A percentile compares a stretch with the other conserved stretches of the same genome.
These are phyloP conservation scores for Daldinia caldariorum DNA, from an alignment of 495 filamentous ascomycete genomes.

Conservation along the genomic window DNA sequence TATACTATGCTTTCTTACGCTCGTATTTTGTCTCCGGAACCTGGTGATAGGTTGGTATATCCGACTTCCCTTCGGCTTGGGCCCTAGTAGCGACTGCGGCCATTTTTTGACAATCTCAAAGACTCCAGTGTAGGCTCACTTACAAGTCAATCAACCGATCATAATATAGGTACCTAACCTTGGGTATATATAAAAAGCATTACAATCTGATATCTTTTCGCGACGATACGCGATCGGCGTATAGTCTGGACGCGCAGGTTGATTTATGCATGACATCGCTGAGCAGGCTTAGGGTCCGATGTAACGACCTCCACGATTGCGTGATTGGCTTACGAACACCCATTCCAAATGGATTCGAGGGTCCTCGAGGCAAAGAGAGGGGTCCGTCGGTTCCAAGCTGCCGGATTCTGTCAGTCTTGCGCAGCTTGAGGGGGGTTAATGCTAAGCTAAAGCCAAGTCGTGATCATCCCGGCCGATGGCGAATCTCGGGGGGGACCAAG, in stretches of 20 bases:
- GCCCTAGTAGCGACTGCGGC: slow-evolving; percentile 39
- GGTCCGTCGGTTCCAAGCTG: slow-evolving; percentile 30
- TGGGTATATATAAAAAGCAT: too few species aligned
- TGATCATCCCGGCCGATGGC: slow-evolving; percentile 43
- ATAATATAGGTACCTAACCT: neutral
- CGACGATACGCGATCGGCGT: slow-evolving; percentile 14
- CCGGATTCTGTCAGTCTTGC: slow-evolving; percentile 20
- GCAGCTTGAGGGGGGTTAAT: slow-evolving; percentile 6
- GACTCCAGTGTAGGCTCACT: slow-evolving; percentile 6
- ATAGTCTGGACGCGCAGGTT: slow-evolving; percentile 16
- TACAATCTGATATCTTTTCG: neutral
- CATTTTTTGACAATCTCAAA: slow-evolving; percentile 33
- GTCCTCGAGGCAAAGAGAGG: slow-evolving; percentile 7
- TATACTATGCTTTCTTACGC: slow-evolving; percentile 35
- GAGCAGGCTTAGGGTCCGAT: slow-evolving; percentile 30
- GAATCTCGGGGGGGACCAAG: slow-evolving; percentile 30
- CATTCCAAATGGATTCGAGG: slow-evolving; percentile 33
- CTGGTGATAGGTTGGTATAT: slow-evolving; percentile 51
- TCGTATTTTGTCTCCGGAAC: slow-evolving; percentile 53
- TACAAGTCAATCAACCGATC: neutral
- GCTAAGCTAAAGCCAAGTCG: slow-evolving; percentile 38
- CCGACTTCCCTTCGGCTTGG: slow-evolving; percentile 16
- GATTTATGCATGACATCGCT: slow-evolving; percentile 29
- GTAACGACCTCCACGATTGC: slow-evolving; percentile 38
- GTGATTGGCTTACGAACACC: slow-evolving; percentile 29